Conservation (phyloP, 2,329 filamentous ascomycete genomes). For the Microascus cirrosus region DNA sequence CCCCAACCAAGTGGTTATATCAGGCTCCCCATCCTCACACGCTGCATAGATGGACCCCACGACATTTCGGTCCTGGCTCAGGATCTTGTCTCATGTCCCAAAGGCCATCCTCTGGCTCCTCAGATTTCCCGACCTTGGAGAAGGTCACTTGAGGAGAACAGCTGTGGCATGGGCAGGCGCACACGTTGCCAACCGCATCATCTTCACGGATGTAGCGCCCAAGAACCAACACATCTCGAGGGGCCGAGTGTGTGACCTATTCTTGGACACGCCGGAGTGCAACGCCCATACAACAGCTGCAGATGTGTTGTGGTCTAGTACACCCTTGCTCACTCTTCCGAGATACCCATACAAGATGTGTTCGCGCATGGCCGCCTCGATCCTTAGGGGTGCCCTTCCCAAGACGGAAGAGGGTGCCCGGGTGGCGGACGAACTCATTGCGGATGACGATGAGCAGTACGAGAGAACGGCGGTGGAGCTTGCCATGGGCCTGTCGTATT, state of each 20-base stretch:
- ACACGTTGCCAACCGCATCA: constrained; percentile 73
- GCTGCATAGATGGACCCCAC: constrained; percentile 76
- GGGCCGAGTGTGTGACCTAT: constrained; percentile 84
- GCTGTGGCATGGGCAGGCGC: constrained; percentile 75
- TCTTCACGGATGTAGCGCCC: constrained; percentile 94
- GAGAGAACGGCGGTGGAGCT: constrained; percentile 65
- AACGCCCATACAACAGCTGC: constrained; percentile 97
- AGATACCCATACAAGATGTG: constrained; percentile 98
- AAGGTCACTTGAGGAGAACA: constrained; percentile 71
- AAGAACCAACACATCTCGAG: constrained; percentile 91
- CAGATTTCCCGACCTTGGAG: constrained; percentile 90
- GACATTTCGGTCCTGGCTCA: constrained; percentile 89
- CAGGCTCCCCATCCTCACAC: constrained; percentile 8
- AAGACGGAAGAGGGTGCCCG: constrained; percentile 52
- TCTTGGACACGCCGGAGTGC: constrained; percentile 94
- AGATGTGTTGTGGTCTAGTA: constrained; percentile 93
- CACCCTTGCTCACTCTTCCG: constrained; percentile 79
- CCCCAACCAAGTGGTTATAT: constrained; percentile 2
- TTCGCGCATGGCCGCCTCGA: constrained; percentile 92
- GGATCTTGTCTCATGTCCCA: constrained; percentile 74
- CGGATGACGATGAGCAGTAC: constrained; percentile 68
- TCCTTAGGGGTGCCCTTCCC: constrained; percentile 80
- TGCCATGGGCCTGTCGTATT: constrained; percentile 53
- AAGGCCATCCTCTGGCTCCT: constrained; percentile 91
- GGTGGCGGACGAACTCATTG: constrained; percentile 67